Conservation (phyloP, 2,329 filamentous ascomycete species). For the Leptographium radiaticola region DNA sequence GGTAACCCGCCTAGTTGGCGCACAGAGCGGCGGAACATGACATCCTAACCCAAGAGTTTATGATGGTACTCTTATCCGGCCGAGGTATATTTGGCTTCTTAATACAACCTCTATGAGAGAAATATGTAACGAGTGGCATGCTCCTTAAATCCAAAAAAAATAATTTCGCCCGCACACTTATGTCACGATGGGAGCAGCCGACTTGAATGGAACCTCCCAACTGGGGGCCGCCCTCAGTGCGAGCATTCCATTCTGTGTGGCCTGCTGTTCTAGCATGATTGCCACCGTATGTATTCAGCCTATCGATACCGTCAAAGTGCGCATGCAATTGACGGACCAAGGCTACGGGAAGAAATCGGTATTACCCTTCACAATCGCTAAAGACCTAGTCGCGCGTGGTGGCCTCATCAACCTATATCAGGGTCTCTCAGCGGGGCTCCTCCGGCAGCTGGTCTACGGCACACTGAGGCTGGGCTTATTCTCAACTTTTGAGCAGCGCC, state of each 20-base stretch:
- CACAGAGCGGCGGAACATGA: not conserved
- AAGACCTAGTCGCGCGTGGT: conserved; percentile 73
- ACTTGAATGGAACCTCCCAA: conserved; percentile 36
- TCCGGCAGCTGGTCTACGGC: conserved; percentile 92
- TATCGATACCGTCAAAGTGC: conserved; percentile 97
- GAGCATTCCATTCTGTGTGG: conserved; percentile 83
- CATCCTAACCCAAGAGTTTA: not conserved
- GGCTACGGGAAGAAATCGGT: conserved; percentile 35
- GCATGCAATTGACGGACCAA: conserved; percentile 88
- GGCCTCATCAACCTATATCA: conserved; percentile 89
- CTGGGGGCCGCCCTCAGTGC: conserved; percentile 66
- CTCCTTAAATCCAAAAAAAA: too few species aligned
- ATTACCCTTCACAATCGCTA: conserved; percentile 64
- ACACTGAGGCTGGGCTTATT: conserved; percentile 92
- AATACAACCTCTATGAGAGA: not conserved
- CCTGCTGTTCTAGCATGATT: conserved; percentile 82
- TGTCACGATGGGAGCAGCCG: not conserved
- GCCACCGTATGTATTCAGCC: conserved; percentile 86
- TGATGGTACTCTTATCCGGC: not conserved
- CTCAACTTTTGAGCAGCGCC: conserved; percentile 76
- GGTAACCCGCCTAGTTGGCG: not conserved
- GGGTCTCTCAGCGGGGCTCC: conserved; percentile 77
- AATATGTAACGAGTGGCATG: not conserved
- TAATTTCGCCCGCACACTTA: not conserved
- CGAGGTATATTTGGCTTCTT: not conserved